Conservation (phyloP, 2,329 filamentous ascomycete genomes). For the Colletotrichum phormii region DNA sequence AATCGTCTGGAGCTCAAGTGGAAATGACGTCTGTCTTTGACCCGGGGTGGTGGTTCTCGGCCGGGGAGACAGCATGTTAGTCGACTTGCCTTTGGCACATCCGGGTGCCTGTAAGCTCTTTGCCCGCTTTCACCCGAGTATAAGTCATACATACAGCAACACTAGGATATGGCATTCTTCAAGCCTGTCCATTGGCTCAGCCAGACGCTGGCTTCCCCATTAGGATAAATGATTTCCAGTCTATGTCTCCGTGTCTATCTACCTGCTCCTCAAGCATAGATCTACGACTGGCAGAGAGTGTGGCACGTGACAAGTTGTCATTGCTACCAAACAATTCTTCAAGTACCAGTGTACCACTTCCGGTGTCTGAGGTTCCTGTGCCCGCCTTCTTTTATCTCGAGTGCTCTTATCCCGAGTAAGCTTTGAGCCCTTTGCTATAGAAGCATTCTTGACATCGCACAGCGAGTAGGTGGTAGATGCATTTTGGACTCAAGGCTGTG, state of each 20-base stretch:
- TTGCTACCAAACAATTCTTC: neutral
- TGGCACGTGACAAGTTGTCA: neutral
- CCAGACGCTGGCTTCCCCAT: neutral
- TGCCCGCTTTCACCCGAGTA: conserved; percentile 11
- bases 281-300: neutral
- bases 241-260: neutral
- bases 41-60: conserved; percentile 8
- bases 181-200: neutral
- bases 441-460: neutral
- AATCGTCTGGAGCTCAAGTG: neutral
- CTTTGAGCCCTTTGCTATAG: neutral
- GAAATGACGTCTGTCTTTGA: conserved; percentile 22
- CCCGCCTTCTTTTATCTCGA: neutral
- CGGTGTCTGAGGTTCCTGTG: neutral
- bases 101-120: neutral
- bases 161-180: neutral
- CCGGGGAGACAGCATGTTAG: conserved; percentile 1
- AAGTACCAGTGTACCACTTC: neutral
- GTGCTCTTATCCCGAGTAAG: neutral
- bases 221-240: neutral
- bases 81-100: neutral
- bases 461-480: neutral
- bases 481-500: neutral
- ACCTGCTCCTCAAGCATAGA: neutral
- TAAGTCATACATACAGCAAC: neutral